phyloP scores from a whole-genome alignment of 2,329 filamentous ascomycete genomes.

The Arthrobotrys iridis region DNA sequence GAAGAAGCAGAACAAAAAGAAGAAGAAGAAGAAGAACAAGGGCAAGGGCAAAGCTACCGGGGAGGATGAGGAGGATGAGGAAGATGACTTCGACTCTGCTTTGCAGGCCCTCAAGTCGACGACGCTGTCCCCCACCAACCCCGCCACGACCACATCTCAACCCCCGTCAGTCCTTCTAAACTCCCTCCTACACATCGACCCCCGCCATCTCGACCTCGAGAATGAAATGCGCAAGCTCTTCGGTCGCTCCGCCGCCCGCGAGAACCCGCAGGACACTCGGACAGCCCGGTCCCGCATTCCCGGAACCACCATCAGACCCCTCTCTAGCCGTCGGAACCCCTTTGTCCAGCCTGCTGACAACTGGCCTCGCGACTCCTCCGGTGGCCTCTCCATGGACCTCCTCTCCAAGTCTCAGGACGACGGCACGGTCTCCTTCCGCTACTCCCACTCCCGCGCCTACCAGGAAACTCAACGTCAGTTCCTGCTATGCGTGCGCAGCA shows the following conservation, averaged over 20 bases:
- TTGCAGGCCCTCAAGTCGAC: constrained; percentile 69
- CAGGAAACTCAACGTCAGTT: constrained; percentile 79
- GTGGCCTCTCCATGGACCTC: constrained; percentile 83
- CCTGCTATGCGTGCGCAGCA: constrained; percentile 78
- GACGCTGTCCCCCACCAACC: constrained; percentile 55
- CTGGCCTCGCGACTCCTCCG: constrained; percentile 82
- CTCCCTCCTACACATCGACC: constrained; percentile 71
- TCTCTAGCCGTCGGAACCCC: constrained; percentile 74
- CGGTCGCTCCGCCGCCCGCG: constrained; percentile 70
- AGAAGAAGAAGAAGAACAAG: constrained; percentile 67
- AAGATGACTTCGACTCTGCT: constrained; percentile 75
- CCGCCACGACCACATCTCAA: constrained; percentile 45
- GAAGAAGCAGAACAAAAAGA: constrained; percentile 70
- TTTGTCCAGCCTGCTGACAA: constrained; percentile 88
- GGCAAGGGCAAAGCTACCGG: constrained; percentile 58
- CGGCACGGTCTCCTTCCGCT: constrained; percentile 77
- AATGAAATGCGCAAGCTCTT: constrained; percentile 90
- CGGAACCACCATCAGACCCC: constrained; percentile 61
- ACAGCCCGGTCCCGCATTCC: constrained; percentile 59
- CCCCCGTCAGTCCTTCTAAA: constrained; percentile 61
- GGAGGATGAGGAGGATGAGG: constrained; percentile 57
- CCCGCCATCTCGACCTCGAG: constrained; percentile 79
- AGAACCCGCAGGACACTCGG: constrained; percentile 64
- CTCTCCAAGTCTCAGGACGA: constrained; percentile 66
- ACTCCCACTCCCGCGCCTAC: constrained; percentile 79